Evolutionary conservation across 108 stramenopile species (phyloP), one percentile per base, ranked within the genome.

Genomic region (Cyclotella choctawhatcheeana): DNA sequence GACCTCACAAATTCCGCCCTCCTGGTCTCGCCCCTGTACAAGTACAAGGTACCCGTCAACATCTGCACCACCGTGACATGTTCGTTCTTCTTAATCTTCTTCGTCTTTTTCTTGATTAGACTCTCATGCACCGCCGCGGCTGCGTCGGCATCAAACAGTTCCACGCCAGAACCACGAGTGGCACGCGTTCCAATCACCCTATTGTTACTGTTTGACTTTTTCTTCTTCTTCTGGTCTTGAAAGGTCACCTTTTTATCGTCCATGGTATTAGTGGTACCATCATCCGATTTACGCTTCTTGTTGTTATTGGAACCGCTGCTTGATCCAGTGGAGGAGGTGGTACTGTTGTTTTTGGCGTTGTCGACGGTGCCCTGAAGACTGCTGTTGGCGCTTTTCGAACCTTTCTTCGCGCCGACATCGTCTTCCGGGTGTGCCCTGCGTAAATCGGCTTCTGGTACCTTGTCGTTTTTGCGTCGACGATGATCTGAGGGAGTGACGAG

Each of bases 21-120:
- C 33, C 58, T 78, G 17, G 79, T 70, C 8, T 68, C 75, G 6
- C 88, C 88, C 22, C 86, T 79, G 61, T 89, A 86, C 76, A 89
- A 67, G 56, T 87, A 89, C 33, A 89, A 70, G 21, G 83, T 87
- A 24, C 88, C 88, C 45, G 88, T 89, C 24, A 83, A 71, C 76
- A 87, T 74, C 59, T 83, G 73, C 24, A 89, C 82, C 58, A 84
- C 76, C 13, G 72, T 70, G 5, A 88, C 85, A 59, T 81, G 74
- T 13, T 79, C 82, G 35, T 81, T 54, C 30, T 75, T 71, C 52
- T 67, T 68, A 10, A 61, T 55, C 69, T 58, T 69, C 59, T 84
- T 85, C 20, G 30, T 68, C n/a, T n/a, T n/a, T n/a, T n/a, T n/a
- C n/a, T n/a, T n/a, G n/a, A 32, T 67, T 61, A 43, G 22, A 51